These are phyloP conservation scores for Peltaster fructicola DNA, from an alignment of 2,329 filamentous ascomycete species.

Conservation along the genomic window DNA sequence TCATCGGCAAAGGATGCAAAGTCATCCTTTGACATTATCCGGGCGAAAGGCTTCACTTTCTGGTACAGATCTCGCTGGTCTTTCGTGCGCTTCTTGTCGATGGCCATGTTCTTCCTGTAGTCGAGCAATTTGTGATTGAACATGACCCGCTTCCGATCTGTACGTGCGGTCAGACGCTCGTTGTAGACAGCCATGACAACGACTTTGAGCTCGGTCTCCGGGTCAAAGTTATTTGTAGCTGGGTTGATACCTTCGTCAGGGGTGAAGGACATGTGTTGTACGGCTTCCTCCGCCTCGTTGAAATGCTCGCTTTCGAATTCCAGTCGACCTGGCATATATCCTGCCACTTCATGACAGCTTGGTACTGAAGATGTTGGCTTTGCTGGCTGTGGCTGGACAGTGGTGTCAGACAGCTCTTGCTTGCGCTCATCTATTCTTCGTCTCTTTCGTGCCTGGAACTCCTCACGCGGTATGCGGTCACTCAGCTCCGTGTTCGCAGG, in stretches of 20 bases:
- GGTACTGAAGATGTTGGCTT: constrained; percentile 93
- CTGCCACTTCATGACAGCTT: constrained; percentile 92
- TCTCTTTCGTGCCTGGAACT: constrained; percentile 89
- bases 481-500: constrained; percentile 64
- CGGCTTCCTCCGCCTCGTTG: constrained; percentile 94
- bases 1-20: constrained; percentile 75
- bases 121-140: constrained; percentile 91
- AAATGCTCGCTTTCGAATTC: constrained; percentile 97
- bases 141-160: constrained; percentile 88
- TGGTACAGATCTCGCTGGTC: constrained; percentile 83
- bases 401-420: constrained; percentile 67
- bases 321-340: constrained; percentile 92
- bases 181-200: constrained; percentile 99
- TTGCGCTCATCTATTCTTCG: constrained; percentile 80
- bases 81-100: constrained; percentile 90
- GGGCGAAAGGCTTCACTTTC: constrained; percentile 87
- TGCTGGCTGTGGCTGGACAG: constrained; percentile 64
- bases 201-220: constrained; percentile 93
- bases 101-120: constrained; percentile 74
- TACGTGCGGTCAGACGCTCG: constrained; percentile 69
- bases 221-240: constrained; percentile 67
- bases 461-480: constrained; percentile 67
- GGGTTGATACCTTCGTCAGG: constrained; percentile 85
- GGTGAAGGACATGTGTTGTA: constrained; percentile 96
- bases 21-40: constrained; percentile 89